These are phyloP conservation scores for Oryza officinalis DNA, from an alignment of 176 grass and related monocot genomes.

Conservation along the genomic window DNA sequence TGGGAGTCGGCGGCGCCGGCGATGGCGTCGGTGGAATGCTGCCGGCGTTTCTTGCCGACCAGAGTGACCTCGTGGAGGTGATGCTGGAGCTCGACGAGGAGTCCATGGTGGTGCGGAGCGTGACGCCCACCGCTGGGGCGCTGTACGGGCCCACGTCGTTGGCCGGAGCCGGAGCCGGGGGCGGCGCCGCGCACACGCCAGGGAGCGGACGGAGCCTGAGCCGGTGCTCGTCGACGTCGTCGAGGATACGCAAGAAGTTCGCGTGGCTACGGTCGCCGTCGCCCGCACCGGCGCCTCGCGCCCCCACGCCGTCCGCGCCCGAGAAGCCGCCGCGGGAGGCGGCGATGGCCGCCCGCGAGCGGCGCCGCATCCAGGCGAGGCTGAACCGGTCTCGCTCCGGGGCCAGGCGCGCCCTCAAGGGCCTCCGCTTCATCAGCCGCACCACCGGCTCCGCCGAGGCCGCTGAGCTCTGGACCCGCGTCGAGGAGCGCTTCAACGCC, in stretches of 20 bases:
- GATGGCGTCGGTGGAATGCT: constrained; percentile 42
- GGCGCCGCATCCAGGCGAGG: constrained; percentile 56
- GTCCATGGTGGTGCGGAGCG: constrained; percentile 78
- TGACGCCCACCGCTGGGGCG: constrained; percentile 49
- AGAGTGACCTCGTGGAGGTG: constrained; percentile 77
- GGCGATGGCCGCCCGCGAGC: constrained; percentile 63
- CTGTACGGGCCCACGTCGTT: constrained; percentile 20
- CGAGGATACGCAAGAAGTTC: constrained; percentile 74
- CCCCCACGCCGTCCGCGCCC: not conserved
- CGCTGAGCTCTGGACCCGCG: constrained; percentile 55
- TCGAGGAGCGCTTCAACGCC: constrained; percentile 66
- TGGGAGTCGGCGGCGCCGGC: not conserved
- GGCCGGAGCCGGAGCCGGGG: not conserved
- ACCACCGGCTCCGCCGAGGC: constrained; percentile 47
- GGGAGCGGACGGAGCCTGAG: constrained; percentile 47
- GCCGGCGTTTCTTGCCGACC: constrained; percentile 61
- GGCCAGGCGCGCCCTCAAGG: constrained; percentile 57
- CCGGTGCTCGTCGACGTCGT: constrained; percentile 74
- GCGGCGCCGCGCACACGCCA: constrained; percentile 19
- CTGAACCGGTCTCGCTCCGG: constrained; percentile 69
- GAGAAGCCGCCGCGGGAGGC: constrained; percentile 9
- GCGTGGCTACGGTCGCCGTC: constrained; percentile 75
- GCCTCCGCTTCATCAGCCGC: constrained; percentile 83
- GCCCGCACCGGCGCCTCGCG: constrained; percentile 12
- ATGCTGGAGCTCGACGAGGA: constrained; percentile 81